phyloP scores from a whole-genome alignment of 2,329 filamentous ascomycete genomes.

The Pyrenochaeta sp. region DNA sequence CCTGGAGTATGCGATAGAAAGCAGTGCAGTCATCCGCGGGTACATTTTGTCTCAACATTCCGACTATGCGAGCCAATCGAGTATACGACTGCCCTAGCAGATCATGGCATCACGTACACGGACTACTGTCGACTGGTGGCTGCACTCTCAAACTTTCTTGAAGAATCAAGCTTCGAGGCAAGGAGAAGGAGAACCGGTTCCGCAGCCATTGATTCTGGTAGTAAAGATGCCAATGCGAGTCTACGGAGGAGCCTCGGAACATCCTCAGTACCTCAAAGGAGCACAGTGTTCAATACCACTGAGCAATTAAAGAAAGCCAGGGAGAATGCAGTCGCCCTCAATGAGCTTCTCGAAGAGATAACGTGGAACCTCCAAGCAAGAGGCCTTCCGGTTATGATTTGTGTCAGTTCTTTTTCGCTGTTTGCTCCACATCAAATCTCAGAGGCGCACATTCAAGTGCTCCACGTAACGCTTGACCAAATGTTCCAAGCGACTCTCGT shows the following conservation, averaged over 20 bases:
- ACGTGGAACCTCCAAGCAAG: conserved; percentile 23
- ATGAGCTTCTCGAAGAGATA: conserved; percentile 30
- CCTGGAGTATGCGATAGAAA: conserved; percentile 31
- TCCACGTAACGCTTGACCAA: conserved; percentile 18
- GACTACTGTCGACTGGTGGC: conserved; percentile 26
- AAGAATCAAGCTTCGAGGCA: conserved; percentile 14
- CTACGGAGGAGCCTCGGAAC: not conserved
- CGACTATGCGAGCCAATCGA: conserved; percentile 35
- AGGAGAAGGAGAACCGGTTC: conserved; percentile 1
- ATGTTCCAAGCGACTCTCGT: conserved; percentile 10
- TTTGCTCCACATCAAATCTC: conserved; percentile 32
- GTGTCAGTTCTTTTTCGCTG: conserved; percentile 32
- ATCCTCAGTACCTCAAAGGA: not conserved
- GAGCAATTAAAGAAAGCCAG: conserved; percentile 16
- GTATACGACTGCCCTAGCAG: conserved; percentile 34
- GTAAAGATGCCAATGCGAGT: not conserved
- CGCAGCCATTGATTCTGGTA: not conserved
- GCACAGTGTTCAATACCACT: conserved; percentile 10
- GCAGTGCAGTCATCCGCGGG: conserved; percentile 20
- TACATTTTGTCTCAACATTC: conserved; percentile 34
- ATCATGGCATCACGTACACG: conserved; percentile 34
- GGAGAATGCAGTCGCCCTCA: conserved; percentile 21
- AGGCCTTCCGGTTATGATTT: conserved; percentile 32
- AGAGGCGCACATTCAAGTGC: conserved; percentile 31
- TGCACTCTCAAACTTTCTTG: conserved; percentile 25